Evolutionary conservation across 75 land plant species (phyloP), one percentile per base, ranked within the genome.

Genomic region (Larix kaempferi): DNA sequence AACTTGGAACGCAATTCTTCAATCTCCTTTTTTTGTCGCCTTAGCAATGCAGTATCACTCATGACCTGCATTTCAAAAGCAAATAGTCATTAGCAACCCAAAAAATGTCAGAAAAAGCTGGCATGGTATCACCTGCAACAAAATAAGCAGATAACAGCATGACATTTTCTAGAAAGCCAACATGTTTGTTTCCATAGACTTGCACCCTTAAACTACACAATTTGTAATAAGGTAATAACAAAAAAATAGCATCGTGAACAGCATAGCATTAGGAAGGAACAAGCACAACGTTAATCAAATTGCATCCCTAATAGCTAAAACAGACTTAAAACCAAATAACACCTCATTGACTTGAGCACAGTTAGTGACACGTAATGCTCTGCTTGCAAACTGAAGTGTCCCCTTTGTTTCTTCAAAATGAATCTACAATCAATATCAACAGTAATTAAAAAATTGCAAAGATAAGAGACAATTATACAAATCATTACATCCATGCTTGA

Each of bases 311-410:
- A 8, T 49, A 10, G 12, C 10, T n/a, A 13, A 69, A 5, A 12
- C 25, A 41, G 0, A 6, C 17, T 11, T 63, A 23, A 64, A 83
- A 71, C 19, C 63, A 61, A 73, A 37, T 56, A 65, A 75, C 21
- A 95, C 99, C 99, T 98, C 99, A 86, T 98, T 98, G 56, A 98
- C 96, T 83, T 84, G 91, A 69, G 98, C 99, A 88, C 94, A 95
- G 59, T 98, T 98, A 59, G 91, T 93, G 44, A 98, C 96, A 74
- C 92, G 86, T 57, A 91, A 86, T 64, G 99, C 99, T 82, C 98
- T 91, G 78, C 96, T 95, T 49, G 99, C 99, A 88, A 98, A 98
- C 61, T 91, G 93, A 25, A 98, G 90, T 71, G 94, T 98, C 52
- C 99, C 97, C 81, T 87, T 95, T 6, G 99, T 94, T 83, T 98